Base-by-base conservation (phyloP, 495 filamentous ascomycete genomes). In the Xanthoparmelia taractica region DNA sequence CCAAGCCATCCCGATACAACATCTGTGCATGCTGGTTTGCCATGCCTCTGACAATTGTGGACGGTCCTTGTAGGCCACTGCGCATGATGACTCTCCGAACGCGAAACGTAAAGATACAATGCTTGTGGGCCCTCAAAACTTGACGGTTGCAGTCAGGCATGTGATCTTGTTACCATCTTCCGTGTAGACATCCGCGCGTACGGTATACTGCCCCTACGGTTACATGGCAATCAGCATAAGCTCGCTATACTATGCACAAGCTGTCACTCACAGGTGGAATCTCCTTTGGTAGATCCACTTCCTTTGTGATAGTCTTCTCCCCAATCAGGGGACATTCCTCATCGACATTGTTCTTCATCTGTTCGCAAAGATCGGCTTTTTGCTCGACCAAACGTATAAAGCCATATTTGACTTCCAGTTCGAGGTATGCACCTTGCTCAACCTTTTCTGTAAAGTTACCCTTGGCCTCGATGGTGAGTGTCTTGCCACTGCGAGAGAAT, bases 391-490 rank as follows among this genome's bases (percentile, higher is more conserved):
- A 79, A 56, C 85, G 89, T 72, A 99, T 96, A 68, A 96, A 77
- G 66, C 91, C 94, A 73, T 93, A 99, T 74, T 96, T 97, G 77
- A 97, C 92, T 61, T 85, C 80, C 37, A 99, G 73, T 36, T 86
- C 78, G 40, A 96, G 85, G 63, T 85, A 86, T 47, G 95, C 88
- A 58, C 90, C 92, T 43, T 89, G 71, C n/a, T 82, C 80, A 63
- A 99, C 80, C 17, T 73, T 68, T 63, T 93, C 73, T 61, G 76
- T 79, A 54, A 99, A 78, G 20, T 73, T 85, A 63, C 95, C 94
- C 31, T 72, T 76, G 20, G 93, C 94, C 55, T 82, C 79, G 76
- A 99, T 95, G 23, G 76, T 80, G 65, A 99, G 86, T n/a, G 80
- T 80, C 56, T 84, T 47, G 63, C 95, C 95, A 61, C 94, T 99